These are phyloP conservation scores for Glycyrrhiza uralensis DNA, from an alignment of 306 rosid species.

Conservation along the genomic window DNA sequence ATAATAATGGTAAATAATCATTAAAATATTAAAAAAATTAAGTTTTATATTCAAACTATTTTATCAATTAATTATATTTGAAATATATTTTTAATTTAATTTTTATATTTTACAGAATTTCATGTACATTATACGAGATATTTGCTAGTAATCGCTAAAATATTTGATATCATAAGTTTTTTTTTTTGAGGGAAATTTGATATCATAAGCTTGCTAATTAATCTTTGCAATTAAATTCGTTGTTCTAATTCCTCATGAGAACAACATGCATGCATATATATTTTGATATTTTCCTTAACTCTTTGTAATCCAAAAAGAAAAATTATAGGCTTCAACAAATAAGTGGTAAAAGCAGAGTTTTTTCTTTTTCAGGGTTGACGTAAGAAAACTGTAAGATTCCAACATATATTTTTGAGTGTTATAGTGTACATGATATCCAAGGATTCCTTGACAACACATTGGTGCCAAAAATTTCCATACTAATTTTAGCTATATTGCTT, in stretches of 20 bases:
- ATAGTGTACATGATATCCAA: conserved; percentile 9
- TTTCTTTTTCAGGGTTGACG: conserved; percentile 6
- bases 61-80: too few species aligned
- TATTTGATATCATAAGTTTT: too few species aligned
- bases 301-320: not conserved
- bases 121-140: too few species aligned
- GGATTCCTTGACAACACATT: conserved; percentile 23
- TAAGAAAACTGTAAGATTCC: conserved; percentile 15
- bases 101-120: too few species aligned
- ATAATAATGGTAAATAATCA: too few species aligned
- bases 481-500: not conserved
- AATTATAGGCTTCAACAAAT: not conserved
- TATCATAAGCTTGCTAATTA: not conserved
- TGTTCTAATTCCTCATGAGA: not conserved
- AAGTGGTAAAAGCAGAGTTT: not conserved
- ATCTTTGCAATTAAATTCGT: not conserved
- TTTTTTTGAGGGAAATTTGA: not conserved
- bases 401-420: not conserved
- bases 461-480: not conserved
- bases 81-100: too few species aligned
- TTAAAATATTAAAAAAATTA: too few species aligned
- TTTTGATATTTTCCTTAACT: not conserved
- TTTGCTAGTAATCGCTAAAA: too few species aligned
- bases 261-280: not conserved
- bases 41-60: too few species aligned